These are phyloP conservation scores for Prunus padus DNA, from an alignment of 306 rosid genomes.

Conservation along the genomic window DNA sequence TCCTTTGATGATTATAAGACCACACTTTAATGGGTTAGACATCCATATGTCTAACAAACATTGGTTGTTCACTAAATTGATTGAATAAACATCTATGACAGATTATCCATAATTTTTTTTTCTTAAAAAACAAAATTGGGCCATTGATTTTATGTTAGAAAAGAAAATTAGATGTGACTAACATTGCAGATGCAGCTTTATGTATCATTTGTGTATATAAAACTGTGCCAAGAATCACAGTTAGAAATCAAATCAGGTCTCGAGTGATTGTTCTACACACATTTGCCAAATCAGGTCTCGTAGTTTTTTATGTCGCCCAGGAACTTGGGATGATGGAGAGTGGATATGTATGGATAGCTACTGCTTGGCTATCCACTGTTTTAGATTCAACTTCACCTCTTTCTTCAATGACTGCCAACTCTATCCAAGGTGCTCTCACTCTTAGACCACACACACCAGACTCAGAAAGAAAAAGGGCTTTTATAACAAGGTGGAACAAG, in stretches of 20 bases:
- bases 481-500: constrained; percentile 39
- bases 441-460: constrained; percentile 47
- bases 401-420: constrained; percentile 24
- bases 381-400: constrained; percentile 43
- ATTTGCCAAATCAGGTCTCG: constrained; percentile 29
- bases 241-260: not conserved
- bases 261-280: constrained; percentile 44
- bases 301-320: constrained; percentile 46
- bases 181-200: too few species aligned
- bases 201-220: too few species aligned
- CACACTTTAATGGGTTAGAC: too few species aligned
- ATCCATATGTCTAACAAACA: too few species aligned
- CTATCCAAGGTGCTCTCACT: constrained; percentile 48
- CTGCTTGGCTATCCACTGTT: constrained; percentile 50
- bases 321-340: constrained; percentile 47
- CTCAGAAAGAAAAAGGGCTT: constrained; percentile 31
- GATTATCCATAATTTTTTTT: not conserved
- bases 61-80: not conserved
- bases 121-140: not conserved
- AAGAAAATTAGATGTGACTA: too few species aligned
- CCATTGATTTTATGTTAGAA: not conserved
- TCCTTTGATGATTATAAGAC: too few species aligned
- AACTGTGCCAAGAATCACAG: too few species aligned
- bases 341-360: constrained; percentile 53
- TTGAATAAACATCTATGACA: not conserved